Percentiles rank a stretch among this genome's conserved stretches.
phyloP scores from a whole-genome alignment of 2,329 filamentous ascomycete species.

The Hypoxylon sp. region DNA sequence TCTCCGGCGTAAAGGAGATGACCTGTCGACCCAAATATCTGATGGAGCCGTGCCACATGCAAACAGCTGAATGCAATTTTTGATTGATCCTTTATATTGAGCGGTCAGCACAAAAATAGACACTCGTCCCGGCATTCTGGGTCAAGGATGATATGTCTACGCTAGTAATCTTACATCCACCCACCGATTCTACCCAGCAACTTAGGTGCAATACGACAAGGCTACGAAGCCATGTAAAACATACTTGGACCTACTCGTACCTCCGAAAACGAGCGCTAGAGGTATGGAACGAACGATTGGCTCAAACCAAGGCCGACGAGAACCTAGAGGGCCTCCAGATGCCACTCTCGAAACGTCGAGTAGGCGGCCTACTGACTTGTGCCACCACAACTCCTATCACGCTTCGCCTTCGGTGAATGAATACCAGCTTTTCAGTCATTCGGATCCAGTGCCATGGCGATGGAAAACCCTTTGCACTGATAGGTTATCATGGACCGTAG shows the following conservation, averaged over 20 bases:
- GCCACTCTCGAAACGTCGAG: slow-evolving; percentile 12
- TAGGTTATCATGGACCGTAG: neutral
- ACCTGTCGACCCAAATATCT: neutral
- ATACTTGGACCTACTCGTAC: neutral
- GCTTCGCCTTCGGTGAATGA: neutral
- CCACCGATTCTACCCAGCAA: neutral
- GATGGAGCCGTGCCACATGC: neutral
- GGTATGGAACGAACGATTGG: slow-evolving; percentile 12
- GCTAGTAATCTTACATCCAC: neutral
- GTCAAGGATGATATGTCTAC: slow-evolving; percentile 8
- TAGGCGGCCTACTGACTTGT: slow-evolving; percentile 7
- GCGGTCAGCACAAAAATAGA: slow-evolving; percentile 16
- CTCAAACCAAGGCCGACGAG: slow-evolving; percentile 1
- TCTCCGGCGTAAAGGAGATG: neutral
- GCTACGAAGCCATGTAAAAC: neutral
- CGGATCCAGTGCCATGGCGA: slow-evolving; percentile 17
- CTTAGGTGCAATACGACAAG: neutral
- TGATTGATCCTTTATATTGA: neutral
- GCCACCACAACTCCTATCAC: slow-evolving; percentile 2
- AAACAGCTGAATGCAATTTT: neutral
- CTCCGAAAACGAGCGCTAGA: slow-evolving; percentile 1
- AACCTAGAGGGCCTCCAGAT: slow-evolving; percentile 6
- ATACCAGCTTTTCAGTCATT: slow-evolving; percentile 5
- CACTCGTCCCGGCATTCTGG: slow-evolving; percentile 24
- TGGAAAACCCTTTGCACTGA: neutral